Evolutionary conservation across 2,329 filamentous ascomycete genomes (phyloP), one percentile per base, ranked within the genome.

Genomic region (Domatiomyces catenatus): DNA sequence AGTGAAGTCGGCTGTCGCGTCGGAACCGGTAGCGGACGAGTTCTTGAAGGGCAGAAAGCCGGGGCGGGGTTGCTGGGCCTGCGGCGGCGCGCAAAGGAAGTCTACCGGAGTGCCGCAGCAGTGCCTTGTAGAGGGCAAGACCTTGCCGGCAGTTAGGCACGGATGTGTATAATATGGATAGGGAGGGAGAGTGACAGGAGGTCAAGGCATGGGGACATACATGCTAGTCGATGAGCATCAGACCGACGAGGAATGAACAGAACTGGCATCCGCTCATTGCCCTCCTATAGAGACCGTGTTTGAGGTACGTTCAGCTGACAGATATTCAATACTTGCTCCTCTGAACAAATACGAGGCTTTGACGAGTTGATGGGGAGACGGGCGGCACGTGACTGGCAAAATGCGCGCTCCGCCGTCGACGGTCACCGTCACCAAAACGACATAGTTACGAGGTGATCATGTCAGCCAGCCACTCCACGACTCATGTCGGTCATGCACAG

Each of bases 151-250:
- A 17, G 49, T 26, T 10, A 26, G 18, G 12, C 3, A 26, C 10
- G n/a, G 3, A 17, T 3, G 8, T 18, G n/a, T 20, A 12, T 6
- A n/a, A 45, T 12, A 12, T 20, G 18, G 43, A n/a, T 5, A 10
- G 10, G 48, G 44, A n/a, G 17, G 18, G 19, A 36, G 24, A 0
- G 18, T 15, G 20, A 39, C 1, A 47, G 17, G 17, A 3, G 12
- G n/a, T n/a, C 22, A 36, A 48, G n/a, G 2, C 39, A 32, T 24
- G 46, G 15, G 44, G 28, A 51, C 66, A 58, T 56, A 71, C 69
- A 71, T 54, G 69, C 68, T 63, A 69, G 64, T n/a, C 68, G 64
- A 61, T 72, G 69, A 42, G 63, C 61, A 43, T 65, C 63, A 50
- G 64, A 69, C 6, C 57, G 49, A 28, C 59, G 63, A 18, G 66